Evolutionary conservation across 306 rosid genomes (phyloP).

Genomic region (peach (Prunus persica)): DNA sequence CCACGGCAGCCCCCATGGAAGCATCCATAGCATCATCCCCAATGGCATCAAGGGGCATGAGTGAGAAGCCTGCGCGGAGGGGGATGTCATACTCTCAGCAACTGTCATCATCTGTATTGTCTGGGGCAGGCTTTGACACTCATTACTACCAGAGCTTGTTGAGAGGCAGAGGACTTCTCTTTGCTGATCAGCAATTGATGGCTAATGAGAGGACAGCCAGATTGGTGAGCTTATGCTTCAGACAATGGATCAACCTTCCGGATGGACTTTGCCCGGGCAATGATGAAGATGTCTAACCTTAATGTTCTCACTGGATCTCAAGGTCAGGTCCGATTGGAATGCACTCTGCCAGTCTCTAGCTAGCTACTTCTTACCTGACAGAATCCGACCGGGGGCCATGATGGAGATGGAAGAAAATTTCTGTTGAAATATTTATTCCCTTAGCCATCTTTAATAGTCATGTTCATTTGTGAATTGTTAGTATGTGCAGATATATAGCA

Average conservation of each 20-base stretch:
- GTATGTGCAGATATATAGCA: too few relatives aligned
- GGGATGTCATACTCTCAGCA: conserved; percentile 8
- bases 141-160: conserved; percentile 63
- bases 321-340: conserved; percentile 36
- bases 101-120: conserved; percentile 43
- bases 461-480: too few relatives aligned
- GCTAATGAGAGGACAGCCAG: conserved; percentile 51
- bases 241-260: conserved; percentile 77
- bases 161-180: conserved; percentile 72
- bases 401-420: too few relatives aligned
- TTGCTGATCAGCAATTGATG: conserved; percentile 87
- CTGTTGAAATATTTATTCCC: too few relatives aligned
- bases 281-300: conserved; percentile 67
- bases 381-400: too few relatives aligned
- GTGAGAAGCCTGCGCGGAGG: neutral
- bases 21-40: neutral
- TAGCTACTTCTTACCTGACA: too few relatives aligned
- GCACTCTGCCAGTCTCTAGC: conserved; percentile 23
- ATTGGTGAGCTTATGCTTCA: conserved; percentile 66
- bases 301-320: conserved; percentile 33
- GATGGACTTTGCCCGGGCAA: conserved; percentile 62
- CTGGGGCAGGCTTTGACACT: conserved; percentile 60
- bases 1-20: too few relatives aligned
- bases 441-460: too few relatives aligned
- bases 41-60: neutral